Conservation (phyloP, 2,329 filamentous ascomycete species). For the Rhynchosporium graminicola region DNA sequence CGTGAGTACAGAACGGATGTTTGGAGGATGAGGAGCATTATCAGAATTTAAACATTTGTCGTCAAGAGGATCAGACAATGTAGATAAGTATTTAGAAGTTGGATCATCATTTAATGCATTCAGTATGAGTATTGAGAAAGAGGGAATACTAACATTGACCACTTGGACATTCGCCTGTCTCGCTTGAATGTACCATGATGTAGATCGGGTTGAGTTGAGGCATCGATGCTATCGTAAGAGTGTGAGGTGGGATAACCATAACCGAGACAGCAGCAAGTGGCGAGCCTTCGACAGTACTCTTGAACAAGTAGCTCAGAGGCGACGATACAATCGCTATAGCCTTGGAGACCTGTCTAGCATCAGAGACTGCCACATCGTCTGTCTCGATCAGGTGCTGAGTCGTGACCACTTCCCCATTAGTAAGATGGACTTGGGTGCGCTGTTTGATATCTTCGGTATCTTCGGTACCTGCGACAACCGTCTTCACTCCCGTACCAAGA, state of each 20-base stretch:
- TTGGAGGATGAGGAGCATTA: conserved; percentile 44
- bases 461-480: conserved; percentile 36
- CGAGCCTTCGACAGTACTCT: conserved; percentile 69
- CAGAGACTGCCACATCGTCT: conserved; percentile 16
- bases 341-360: conserved; percentile 50
- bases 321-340: conserved; percentile 71
- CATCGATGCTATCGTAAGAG: conserved; percentile 43
- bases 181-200: conserved; percentile 76
- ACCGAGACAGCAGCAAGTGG: conserved; percentile 74
- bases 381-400: conserved; percentile 55
- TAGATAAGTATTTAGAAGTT: conserved; percentile 97
- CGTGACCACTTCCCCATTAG: conserved; percentile 58
- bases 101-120: conserved; percentile 75
- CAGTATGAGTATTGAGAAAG: conserved; percentile 27
- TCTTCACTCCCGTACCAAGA: conserved; percentile 67
- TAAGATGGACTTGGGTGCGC: conserved; percentile 43
- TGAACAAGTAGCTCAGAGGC: conserved; percentile 66
- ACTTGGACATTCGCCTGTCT: conserved; percentile 86
- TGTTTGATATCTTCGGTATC: conserved; percentile 28
- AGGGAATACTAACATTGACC: conserved; percentile 78
- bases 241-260: conserved; percentile 62
- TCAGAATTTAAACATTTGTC: conserved; percentile 93
- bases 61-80: conserved; percentile 97
- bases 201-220: conserved; percentile 53
- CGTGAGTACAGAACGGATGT: conserved; percentile 10